Conservation (phyloP, 768 basidiomycete species). For the button mushroom (Agaricus bisporus) region DNA sequence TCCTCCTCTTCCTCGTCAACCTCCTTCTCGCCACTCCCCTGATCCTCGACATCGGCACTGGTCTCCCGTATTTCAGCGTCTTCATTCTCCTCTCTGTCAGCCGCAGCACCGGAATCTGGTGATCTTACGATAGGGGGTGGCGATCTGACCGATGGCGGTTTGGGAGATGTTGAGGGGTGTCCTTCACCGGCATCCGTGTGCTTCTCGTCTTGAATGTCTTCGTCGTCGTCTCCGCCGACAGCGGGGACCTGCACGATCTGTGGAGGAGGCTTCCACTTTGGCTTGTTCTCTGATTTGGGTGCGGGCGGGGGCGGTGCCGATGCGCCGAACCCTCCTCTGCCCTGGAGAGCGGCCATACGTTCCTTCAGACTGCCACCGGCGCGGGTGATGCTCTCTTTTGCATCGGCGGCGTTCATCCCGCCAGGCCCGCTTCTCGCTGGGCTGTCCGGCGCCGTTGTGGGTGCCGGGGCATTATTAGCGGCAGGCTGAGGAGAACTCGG, state of each 20-base stretch:
- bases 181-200: conserved; percentile 11
- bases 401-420: conserved; percentile 81
- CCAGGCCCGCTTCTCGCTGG: conserved; percentile 12
- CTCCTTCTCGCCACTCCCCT: conserved; percentile 22
- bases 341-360: conserved; percentile 91
- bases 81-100: conserved; percentile 13
- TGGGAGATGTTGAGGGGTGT: conserved; percentile 23
- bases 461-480: conserved; percentile 18
- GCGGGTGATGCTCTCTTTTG: conserved; percentile 77
- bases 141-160: conserved; percentile 21
- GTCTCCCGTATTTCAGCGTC: conserved; percentile 8
- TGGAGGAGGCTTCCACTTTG: conserved; percentile 83
- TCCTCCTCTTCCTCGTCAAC: conserved; percentile 64
- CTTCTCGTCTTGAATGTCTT: conserved; percentile 8
- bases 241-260: conserved; percentile 43
- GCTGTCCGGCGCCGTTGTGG: background rate
- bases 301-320: conserved; percentile 35
- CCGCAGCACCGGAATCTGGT: conserved; percentile 1
- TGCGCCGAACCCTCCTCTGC: conserved; percentile 72
- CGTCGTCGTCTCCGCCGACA: conserved; percentile 34
- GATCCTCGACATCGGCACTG: conserved; percentile 11
- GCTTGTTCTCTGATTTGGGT: conserved; percentile 57
- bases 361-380: conserved; percentile 76
- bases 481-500: conserved; percentile 29
- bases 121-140: conserved; percentile 13